Evolutionary conservation across 805 yeast genomes (phyloP), one percentile per base, ranked within the genome.

Genomic region (Kodamaea kaohsiungensis): DNA sequence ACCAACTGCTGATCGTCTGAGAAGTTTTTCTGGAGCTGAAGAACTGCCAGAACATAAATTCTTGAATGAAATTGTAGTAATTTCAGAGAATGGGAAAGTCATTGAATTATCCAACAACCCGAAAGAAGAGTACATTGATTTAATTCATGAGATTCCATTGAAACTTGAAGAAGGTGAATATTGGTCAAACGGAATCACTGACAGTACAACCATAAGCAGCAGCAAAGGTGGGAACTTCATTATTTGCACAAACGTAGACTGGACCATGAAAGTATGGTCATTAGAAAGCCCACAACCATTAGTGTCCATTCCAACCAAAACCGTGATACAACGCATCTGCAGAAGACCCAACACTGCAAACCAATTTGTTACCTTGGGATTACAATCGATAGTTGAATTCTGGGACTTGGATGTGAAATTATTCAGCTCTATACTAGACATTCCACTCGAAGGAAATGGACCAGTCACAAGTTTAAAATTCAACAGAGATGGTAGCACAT

Each of bases 301-400:
- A 10, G 43, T 63, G 1, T 52, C 52, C 2, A 61, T 70, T 1
- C 65, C 67, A 6, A 63, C 68, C 3, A 53, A 56, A 2, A 55
- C 61, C 22, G 53, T 64, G 10, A 58, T 68, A 2, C 39, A 61
- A 17, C 63, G 57, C 16, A 39, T 69, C 1, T 55, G 59, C 16
- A 48, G 55, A 4, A 52, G 69, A 15, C 69, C 69, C 9, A 47
- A 50, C 13, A 33, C 57, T 13, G 51, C 53, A 10, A 57, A 56
- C 19, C 73, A 70, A 49, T 67, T 72, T 53, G 59, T 66, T 2
- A 64, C 70, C 1, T 55, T 66, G 49, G 71, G 72, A 0, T 46
- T 17, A 18, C 19, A 43, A 22, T 54, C 66, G 2, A 51, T 60
- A 2, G 51, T 72, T 4, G 66, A 68, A 37, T 62, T 67, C 27